A percentile compares a stretch with the other conserved stretches of the same genome.
phyloP scores from a whole-genome alignment of 1,284 basidiomycete genomes.

The Hymenochaete sp. region DNA sequence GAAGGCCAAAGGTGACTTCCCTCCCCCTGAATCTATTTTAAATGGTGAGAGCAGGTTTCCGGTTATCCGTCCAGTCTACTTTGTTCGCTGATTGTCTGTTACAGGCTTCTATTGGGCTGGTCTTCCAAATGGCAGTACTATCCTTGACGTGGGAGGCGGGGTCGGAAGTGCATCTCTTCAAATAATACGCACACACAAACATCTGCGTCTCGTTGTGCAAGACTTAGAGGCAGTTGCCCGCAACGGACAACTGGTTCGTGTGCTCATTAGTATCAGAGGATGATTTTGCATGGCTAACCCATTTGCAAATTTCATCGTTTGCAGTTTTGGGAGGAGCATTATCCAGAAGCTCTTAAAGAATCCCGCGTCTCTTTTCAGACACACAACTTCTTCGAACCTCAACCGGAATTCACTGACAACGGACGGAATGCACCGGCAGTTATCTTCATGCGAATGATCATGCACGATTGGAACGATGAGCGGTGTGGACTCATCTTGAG shows the following conservation, averaged over 20 bases:
- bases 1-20: slow-evolving; percentile 24
- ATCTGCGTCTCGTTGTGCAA: slow-evolving; percentile 20
- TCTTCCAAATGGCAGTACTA: slow-evolving; percentile 9
- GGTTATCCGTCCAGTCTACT: no score
- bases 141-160: slow-evolving; percentile 23
- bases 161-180: slow-evolving; percentile 17
- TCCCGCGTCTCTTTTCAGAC: no score
- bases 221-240: slow-evolving; percentile 15
- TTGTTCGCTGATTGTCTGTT: no score
- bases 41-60: not conserved
- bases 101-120: slow-evolving; percentile 16
- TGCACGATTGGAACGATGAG: slow-evolving; percentile 17
- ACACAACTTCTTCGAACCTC: slow-evolving; percentile 25
- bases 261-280: no score
- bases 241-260: slow-evolving; percentile 2
- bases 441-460: slow-evolving; percentile 15
- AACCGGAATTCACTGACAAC: slow-evolving; percentile 21
- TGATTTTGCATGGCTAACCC: no score
- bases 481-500: slow-evolving; percentile 4
- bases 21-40: slow-evolving; percentile 3
- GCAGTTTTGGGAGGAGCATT: no score
- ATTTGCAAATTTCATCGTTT: no score
- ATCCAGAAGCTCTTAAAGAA: no score
- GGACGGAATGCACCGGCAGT: slow-evolving; percentile 15
- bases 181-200: slow-evolving; percentile 10